These are phyloP conservation scores for Erigeron philadelphicus DNA, from an alignment of 140 eudicot genomes.

Conservation along the genomic window DNA sequence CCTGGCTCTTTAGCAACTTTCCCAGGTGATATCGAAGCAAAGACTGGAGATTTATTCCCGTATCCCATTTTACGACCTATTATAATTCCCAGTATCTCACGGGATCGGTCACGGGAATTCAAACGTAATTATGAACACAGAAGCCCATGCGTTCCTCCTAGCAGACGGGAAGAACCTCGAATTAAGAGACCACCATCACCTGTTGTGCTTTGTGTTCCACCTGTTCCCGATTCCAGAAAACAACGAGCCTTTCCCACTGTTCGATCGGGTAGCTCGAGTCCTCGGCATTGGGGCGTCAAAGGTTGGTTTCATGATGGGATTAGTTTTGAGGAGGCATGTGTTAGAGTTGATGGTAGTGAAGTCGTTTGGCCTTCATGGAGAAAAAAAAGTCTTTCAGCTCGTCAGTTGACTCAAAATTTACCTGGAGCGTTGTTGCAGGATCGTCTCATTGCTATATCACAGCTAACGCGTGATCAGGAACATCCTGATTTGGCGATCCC, in stretches of 20 bases:
- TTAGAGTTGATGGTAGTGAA: conserved; percentile 69
- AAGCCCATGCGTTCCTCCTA: conserved; percentile 88
- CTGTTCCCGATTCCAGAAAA: conserved; percentile 73
- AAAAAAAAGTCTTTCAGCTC: conserved; percentile 71
- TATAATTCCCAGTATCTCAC: conserved; percentile 68
- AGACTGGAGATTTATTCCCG: conserved; percentile 65
- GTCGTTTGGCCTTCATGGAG: conserved; percentile 93
- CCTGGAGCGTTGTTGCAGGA: conserved; percentile 82
- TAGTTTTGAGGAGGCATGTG: conserved; percentile 64
- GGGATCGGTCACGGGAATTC: conserved; percentile 74
- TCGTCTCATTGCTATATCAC: conserved; percentile 78
- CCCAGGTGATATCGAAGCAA: conserved; percentile 65
- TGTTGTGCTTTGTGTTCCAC: conserved; percentile 92
- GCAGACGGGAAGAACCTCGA: conserved; percentile 72
- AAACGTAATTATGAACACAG: conserved; percentile 65
- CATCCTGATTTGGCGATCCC: conserved; percentile 95
- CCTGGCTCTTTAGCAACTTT: conserved; percentile 55
- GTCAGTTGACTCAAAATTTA: conserved; percentile 59
- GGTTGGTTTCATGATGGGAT: conserved; percentile 88
- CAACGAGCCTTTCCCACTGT: conserved; percentile 93
- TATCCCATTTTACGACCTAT: conserved; percentile 87
- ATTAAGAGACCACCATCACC: conserved; percentile 95
- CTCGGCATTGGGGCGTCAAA: conserved; percentile 91
- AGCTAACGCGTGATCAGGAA: conserved; percentile 79
- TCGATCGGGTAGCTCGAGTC: conserved; percentile 98